Evolutionary conservation across 1,284 basidiomycete genomes (phyloP).

Genomic region (Ustilago curta): DNA sequence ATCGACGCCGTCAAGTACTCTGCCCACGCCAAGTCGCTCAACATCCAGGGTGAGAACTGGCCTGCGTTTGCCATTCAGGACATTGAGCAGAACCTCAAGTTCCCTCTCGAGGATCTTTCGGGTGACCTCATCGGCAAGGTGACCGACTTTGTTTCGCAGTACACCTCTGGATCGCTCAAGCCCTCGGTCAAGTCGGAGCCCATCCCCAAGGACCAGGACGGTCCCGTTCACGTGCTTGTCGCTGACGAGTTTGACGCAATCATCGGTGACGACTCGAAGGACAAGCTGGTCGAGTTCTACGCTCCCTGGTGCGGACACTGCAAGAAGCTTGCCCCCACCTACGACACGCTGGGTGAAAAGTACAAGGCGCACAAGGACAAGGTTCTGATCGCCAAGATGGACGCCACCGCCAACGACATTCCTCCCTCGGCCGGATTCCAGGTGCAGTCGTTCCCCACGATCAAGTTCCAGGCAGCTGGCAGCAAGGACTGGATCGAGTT

Average conservation of each 20-base stretch:
- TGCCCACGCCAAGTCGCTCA: slow-evolving; percentile 95
- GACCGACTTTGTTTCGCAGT: slow-evolving; percentile 76
- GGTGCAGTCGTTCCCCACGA: slow-evolving; percentile 84
- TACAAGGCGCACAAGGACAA: slow-evolving; percentile 83
- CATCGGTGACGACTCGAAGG: slow-evolving; percentile 85
- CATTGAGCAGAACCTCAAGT: slow-evolving; percentile 85
- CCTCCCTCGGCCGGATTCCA: slow-evolving; percentile 86
- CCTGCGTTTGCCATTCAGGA: slow-evolving; percentile 95
- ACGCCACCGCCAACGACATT: slow-evolving; percentile 95
- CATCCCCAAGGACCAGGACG: slow-evolving; percentile 84
- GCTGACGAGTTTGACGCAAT: slow-evolving; percentile 87
- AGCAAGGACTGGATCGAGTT: slow-evolving; percentile 83
- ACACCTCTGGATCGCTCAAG: slow-evolving; percentile 79
- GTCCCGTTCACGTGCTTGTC: slow-evolving; percentile 85
- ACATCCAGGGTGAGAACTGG: slow-evolving; percentile 83
- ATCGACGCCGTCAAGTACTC: slow-evolving; percentile 93
- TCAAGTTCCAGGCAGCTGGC: slow-evolving; percentile 96
- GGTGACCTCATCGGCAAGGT: slow-evolving; percentile 74
- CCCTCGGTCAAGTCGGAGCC: slow-evolving; percentile 92
- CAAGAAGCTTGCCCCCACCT: slow-evolving; percentile 94
- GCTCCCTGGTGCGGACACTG: slow-evolving; percentile 89
- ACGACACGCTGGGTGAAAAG: slow-evolving; percentile 90
- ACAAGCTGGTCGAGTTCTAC: slow-evolving; percentile 94
- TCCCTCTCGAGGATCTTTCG: slow-evolving; percentile 80
- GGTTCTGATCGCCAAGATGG: slow-evolving; percentile 87